A percentile compares a stretch with the other conserved stretches of the same genome.
Evolutionary conservation across 768 basidiomycete species (phyloP).

Genomic region (Hemileccinum impolitum): DNA sequence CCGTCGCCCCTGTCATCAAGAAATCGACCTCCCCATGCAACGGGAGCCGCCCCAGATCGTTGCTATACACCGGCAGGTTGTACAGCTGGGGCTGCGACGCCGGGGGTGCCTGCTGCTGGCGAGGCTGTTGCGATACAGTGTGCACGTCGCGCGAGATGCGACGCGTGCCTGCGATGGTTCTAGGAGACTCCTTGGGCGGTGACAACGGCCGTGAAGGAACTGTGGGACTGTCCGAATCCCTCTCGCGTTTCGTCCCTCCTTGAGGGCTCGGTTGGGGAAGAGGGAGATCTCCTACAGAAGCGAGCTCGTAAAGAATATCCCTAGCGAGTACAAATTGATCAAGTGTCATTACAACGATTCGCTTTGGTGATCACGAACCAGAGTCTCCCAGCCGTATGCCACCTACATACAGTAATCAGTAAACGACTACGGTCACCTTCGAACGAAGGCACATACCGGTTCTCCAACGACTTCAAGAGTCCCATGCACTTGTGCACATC

Average conservation of each 20-base stretch:
- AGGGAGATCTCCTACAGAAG: constrained; percentile 67
- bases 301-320: constrained; percentile 72
- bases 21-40: constrained; percentile 33
- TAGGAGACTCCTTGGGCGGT: constrained; percentile 12
- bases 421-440: not conserved
- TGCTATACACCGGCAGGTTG: constrained; percentile 52
- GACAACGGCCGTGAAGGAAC: constrained; percentile 6
- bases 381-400: constrained; percentile 47
- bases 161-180: constrained; percentile 34
- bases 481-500: constrained; percentile 52
- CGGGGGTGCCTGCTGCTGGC: not conserved
- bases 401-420: constrained; percentile 31
- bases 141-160: constrained; percentile 31
- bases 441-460: constrained; percentile 26
- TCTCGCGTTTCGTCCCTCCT: constrained; percentile 57
- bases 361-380: constrained; percentile 34
- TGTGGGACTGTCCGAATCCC: constrained; percentile 51
- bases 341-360: not conserved
- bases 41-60: constrained; percentile 56
- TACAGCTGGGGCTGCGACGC: constrained; percentile 19
- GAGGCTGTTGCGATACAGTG: constrained; percentile 7
- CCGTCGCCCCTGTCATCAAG: not conserved
- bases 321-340: constrained; percentile 29
- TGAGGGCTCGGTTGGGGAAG: constrained; percentile 55
- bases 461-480: constrained; percentile 36